phyloP scores from a whole-genome alignment of 208 protist genomes.

The Borovskyia barvae region DNA sequence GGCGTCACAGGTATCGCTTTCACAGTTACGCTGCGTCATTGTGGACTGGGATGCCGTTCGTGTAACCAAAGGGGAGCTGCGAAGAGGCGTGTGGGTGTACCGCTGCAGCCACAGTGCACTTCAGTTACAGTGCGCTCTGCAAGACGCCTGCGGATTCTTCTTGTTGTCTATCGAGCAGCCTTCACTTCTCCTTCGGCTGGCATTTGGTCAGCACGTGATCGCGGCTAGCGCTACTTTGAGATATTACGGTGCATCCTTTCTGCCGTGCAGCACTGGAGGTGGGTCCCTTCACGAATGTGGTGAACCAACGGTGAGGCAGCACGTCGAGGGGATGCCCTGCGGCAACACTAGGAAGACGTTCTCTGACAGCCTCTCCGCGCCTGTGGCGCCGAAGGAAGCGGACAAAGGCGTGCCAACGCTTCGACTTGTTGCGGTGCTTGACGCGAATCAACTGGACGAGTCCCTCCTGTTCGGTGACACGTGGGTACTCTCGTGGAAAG shows the following conservation, averaged over 20 bases:
- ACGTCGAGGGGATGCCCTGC: no score
- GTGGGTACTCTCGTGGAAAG: slow-evolving; percentile 36
- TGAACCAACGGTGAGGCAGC: no score
- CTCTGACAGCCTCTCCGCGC: no score
- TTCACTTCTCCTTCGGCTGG: slow-evolving; percentile 10
- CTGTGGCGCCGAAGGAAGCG: not conserved
- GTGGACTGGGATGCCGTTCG: slow-evolving; percentile 25
- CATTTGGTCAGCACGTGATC: slow-evolving; percentile 2
- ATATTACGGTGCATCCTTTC: slow-evolving; percentile 3
- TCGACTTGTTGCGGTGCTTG: slow-evolving; percentile 32
- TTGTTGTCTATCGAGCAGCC: slow-evolving; percentile 7
- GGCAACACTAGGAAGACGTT: no score
- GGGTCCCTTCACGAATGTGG: no score
- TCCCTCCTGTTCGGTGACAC: slow-evolving; percentile 47
- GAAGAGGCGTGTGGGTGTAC: slow-evolving; percentile 6
- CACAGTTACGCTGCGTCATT: slow-evolving; percentile 30
- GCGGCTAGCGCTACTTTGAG: slow-evolving; percentile 13
- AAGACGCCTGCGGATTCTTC: slow-evolving; percentile 27
- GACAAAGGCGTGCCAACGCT: not conserved
- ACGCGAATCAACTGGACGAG: slow-evolving; percentile 38
- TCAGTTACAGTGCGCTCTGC: slow-evolving; percentile 36
- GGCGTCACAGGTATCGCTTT: not conserved
- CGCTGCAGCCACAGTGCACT: slow-evolving; percentile 43
- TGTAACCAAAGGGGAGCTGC: slow-evolving; percentile 14
- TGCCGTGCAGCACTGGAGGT: not conserved